Base-by-base conservation (phyloP, 257 asterid species). In the Solanum paucissectum region DNA sequence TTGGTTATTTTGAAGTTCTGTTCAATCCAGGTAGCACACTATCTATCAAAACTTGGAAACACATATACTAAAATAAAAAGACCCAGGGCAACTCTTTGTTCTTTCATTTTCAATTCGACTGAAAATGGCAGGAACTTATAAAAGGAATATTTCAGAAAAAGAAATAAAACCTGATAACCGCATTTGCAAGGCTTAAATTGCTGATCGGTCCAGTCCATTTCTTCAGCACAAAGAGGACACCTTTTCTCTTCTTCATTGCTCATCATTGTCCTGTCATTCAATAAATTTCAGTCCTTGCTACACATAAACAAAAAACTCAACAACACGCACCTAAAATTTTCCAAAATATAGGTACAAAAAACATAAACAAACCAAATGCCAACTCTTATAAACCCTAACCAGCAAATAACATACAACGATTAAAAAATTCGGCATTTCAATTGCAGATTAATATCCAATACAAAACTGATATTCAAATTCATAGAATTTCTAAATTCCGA, bases 141-240 rank as follows among this genome's bases (percentile, higher is more conserved):
- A 23, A 18, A 38, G 58, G 55, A 75, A 75, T 6, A 75, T 23
- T 3, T 42, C 16, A 13, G 34, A n/a, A 75, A 16, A 72, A 69
- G 3, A 33, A 32, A 71, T 29, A 7, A 71, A 18, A 94, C 99
- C 98, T 97, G 98, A 91, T 97, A 97, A 87, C 98, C 98, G 73
- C 98, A 97, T 89, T 94, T 90, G 91, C 98, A 97, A 74, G 99
- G 98, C 92, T 88, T 95, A 91, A 97, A 95, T 90, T 95, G 99
- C 92, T 92, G 98, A 90, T 97, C 99, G 13, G 99, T 97, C 98
- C 98, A 94, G 91, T 97, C 99, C 99, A 95, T 95, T 89, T 95
- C 99, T 92, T 97, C 98, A 2, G 98, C 98, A 33, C 99, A 96
- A 55, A 96, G 98, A 32, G 98, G 99, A 87, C 99, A 94, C 91